These are phyloP conservation scores for Dictyostelium capitatum DNA, from an alignment of 78 protist species.

Conservation along the genomic window DNA sequence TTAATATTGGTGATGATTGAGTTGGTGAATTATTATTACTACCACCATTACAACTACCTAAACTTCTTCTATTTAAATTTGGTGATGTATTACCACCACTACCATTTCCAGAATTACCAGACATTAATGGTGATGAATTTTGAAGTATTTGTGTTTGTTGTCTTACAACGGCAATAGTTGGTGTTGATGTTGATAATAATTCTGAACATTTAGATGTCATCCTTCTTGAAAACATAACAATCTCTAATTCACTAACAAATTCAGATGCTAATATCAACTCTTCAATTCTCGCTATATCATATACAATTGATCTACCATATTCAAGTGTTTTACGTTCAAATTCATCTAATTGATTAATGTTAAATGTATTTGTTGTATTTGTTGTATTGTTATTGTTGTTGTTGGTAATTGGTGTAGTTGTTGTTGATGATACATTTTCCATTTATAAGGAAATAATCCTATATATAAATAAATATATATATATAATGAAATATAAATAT, in stretches of 20 bases:
- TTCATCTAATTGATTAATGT: conserved; percentile 27
- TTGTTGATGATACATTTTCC: not conserved
- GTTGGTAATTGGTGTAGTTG: not conserved
- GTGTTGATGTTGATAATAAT: not conserved
- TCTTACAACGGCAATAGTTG: not conserved
- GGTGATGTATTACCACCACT: not conserved
- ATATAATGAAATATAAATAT: not conserved
- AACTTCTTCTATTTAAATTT: not conserved
- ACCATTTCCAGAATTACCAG: too few species aligned
- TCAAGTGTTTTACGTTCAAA: conserved; percentile 37
- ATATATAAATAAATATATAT: not conserved
- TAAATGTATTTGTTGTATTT: not conserved
- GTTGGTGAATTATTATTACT: not conserved
- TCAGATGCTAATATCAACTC: conserved; percentile 41
- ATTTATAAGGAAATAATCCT: not conserved
- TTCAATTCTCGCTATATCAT: conserved; percentile 51
- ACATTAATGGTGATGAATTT: not conserved
- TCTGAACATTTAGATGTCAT: conserved; percentile 76
- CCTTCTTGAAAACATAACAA: conserved; percentile 76
- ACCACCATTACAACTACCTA: not conserved
- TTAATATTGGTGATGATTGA: not conserved
- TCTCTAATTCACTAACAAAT: conserved; percentile 70
- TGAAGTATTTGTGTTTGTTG: not conserved
- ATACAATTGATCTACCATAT: conserved; percentile 47
- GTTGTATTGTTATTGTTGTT: conserved; percentile 10